These are phyloP conservation scores for Cucurbita maxima DNA, from an alignment of 306 rosid genomes.

Conservation along the genomic window DNA sequence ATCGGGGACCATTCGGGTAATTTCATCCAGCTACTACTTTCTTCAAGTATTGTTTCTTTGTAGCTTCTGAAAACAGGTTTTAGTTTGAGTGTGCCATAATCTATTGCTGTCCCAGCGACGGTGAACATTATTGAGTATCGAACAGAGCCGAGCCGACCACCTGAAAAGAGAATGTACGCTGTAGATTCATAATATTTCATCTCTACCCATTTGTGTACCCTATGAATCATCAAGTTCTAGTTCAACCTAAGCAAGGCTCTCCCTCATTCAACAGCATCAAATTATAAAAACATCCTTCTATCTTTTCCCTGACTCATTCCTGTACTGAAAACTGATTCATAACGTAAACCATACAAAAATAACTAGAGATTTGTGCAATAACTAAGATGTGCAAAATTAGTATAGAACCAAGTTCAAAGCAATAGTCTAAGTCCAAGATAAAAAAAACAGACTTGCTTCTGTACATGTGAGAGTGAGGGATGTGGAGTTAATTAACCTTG, in stretches of 20 bases:
- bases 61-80: conserved; percentile 29
- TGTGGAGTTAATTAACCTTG: conserved; percentile 39
- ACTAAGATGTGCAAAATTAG: neutral
- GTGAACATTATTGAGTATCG: conserved; percentile 56
- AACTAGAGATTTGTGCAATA: neutral
- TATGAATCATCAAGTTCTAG: neutral
- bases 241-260: neutral
- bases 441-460: neutral
- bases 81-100: conserved; percentile 32
- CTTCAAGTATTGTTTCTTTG: conserved; percentile 24
- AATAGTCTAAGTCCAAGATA: neutral
- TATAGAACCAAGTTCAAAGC: neutral
- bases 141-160: conserved; percentile 66
- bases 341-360: neutral
- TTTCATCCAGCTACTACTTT: conserved; percentile 39
- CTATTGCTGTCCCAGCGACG: conserved; percentile 52
- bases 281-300: neutral
- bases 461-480: neutral
- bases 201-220: neutral
- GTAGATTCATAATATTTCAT: neutral
- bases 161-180: conserved; percentile 18
- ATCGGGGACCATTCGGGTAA: conserved; percentile 91
- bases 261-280: neutral
- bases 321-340: neutral
- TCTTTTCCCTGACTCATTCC: neutral